These are phyloP conservation scores for Colletotrichum sp. DNA, from an alignment of 2,329 filamentous ascomycete species.

Conservation along the genomic window DNA sequence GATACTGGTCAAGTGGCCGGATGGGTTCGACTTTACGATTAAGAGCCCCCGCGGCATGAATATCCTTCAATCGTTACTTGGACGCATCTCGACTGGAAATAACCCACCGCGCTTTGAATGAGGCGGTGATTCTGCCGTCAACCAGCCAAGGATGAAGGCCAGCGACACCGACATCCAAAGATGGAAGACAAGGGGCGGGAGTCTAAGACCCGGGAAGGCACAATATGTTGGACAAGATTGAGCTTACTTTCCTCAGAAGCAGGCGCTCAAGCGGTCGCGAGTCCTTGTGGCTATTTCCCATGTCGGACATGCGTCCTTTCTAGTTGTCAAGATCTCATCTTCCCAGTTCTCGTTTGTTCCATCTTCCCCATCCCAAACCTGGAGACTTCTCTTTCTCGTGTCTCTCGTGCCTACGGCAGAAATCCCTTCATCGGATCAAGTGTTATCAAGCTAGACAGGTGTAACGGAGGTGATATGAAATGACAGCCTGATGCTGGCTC, in stretches of 20 bases:
- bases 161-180: neutral
- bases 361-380: neutral
- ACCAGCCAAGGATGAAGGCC: neutral
- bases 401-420: neutral
- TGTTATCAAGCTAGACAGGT: neutral
- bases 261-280: neutral
- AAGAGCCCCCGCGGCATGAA: neutral
- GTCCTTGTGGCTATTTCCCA: neutral
- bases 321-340: neutral
- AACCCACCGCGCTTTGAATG: neutral
- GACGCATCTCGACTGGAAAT: neutral
- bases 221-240: neutral
- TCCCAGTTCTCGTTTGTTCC: neutral
- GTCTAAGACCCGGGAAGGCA: neutral
- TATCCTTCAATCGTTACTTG: neutral
- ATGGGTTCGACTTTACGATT: neutral
- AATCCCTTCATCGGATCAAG: neutral
- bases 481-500: neutral
- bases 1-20: neutral
- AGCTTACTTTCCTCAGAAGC: neutral
- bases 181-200: neutral
- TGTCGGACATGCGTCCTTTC: neutral
- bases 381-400: neutral
- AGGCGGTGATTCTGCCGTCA: neutral
- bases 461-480: neutral